Base-by-base conservation (phyloP, 305 asterid genomes). In the Fraxinus xanthoxyloides region DNA sequence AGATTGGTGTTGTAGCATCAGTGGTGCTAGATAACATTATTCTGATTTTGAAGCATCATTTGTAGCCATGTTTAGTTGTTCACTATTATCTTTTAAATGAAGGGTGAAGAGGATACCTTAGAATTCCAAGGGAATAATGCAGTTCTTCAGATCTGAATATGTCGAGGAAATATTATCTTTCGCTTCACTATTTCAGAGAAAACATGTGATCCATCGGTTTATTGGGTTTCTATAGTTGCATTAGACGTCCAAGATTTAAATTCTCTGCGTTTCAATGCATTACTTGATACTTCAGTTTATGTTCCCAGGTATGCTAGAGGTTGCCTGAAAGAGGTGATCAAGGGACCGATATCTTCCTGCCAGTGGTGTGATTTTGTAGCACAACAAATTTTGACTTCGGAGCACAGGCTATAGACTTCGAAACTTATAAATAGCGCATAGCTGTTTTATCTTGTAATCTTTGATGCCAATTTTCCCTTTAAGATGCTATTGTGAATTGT, bases 321-420 rank as follows among this genome's bases (percentile, higher is more conserved):
- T 81, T 75, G 76, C 81, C 83, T 34, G 38, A 84, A 82, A 82
- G 85, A 77, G 84, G 81, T 76, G 82, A 77, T 79, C 48, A 74
- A 51, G 87, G 88, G 85, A 85, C 88, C 77, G 79, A 73, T 79
- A 85, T 87, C 89, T 79, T 87, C 59, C 38, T 54, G 79, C 77
- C 87, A 69, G 87, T 84, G 86, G 86, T 78, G 84, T 82, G 87
- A 84, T 81, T 38, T 70, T 70, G 75, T 70, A 79, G 87, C 87
- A 76, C 80, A 43, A 77, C 76, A 85, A 84, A 74, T 87, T 87
- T 86, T 81, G 89, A 72, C 80, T 35, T 75, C 67, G 82, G 77
- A 38, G 81, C 82, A 34, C 72, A 80, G 59, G 69, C 70, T 28
- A 4, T 48, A 69, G 79, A 85, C 81, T 78, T 72, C 67, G 75